Evolutionary conservation across 495 filamentous ascomycete genomes (phyloP).

Genomic region (Hypoxylon subgilvum): DNA sequence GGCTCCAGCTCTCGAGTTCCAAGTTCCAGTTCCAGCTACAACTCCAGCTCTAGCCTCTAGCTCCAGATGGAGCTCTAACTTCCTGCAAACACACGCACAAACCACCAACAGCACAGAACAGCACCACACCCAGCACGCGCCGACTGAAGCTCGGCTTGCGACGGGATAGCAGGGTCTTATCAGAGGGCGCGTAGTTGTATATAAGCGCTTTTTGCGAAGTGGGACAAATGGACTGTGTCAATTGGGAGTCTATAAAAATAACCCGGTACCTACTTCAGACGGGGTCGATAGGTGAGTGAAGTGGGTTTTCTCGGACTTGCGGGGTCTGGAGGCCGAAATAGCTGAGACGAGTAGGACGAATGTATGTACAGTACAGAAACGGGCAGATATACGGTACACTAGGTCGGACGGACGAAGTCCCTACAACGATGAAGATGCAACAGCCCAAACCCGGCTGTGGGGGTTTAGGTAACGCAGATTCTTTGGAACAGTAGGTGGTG

Average conservation of each 20-base stretch:
- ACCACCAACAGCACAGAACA: slow-evolving; percentile 5
- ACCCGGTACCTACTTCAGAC: slow-evolving; percentile 24
- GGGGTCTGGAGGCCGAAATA: slow-evolving; percentile 33
- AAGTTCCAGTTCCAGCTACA: slow-evolving; percentile 6
- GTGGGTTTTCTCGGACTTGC: slow-evolving; percentile 37
- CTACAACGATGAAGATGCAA: background rate
- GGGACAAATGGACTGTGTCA: slow-evolving; percentile 29
- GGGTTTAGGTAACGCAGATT: slow-evolving; percentile 12
- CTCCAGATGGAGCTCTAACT: slow-evolving; percentile 27
- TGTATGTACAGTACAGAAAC: too few relatives aligned
- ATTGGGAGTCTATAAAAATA: slow-evolving; percentile 33
- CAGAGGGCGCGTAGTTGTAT: slow-evolving; percentile 22
- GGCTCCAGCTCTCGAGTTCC: too few relatives aligned
- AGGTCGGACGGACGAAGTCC: slow-evolving; percentile 15
- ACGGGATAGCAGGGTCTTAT: slow-evolving; percentile 42
- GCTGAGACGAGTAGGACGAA: slow-evolving; percentile 13
- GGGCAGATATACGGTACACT: slow-evolving; percentile 10
- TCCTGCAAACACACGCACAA: slow-evolving; percentile 24
- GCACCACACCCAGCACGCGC: slow-evolving; percentile 27
- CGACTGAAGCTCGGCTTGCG: slow-evolving; percentile 41
- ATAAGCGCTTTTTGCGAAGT: slow-evolving; percentile 21
- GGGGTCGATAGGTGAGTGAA: slow-evolving; percentile 18
- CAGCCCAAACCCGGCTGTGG: too few relatives aligned
- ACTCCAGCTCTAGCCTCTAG: background rate
- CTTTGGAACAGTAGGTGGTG: too few relatives aligned